Base-by-base conservation (phyloP, 805 yeast species). In the Kodamaea leandrae region DNA sequence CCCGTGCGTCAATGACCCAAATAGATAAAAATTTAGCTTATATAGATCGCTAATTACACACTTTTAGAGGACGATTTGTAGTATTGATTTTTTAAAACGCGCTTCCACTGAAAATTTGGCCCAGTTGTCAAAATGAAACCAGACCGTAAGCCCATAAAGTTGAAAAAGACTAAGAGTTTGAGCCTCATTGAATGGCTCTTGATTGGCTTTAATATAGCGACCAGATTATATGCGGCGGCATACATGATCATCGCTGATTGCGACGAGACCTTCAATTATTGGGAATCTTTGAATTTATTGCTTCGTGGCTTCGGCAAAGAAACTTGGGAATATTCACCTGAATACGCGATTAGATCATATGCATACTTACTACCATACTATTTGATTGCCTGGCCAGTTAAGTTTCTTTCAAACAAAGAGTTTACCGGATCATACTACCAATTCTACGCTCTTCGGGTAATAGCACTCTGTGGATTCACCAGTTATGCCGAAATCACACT, bases 241-340 rank as follows among this genome's bases (percentile, higher is more conserved):
- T 66, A 65, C 52, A 79, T 86, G 58, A 80, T 88, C 26, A 83
- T 91, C 19, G 78, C 93, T 2, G 98, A 90, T 53, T 90, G 97
- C 58, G 97, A 91, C 60, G 98, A 91, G 60, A 77, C 82, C 0
- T 91, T 78, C 74, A 91, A 91, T 57, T 91, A 86, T 63, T 89
- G 96, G 91, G 98, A 91, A 49, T 96, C 98, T 1, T 66, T 91
- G 43, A 90, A 91, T 57, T 71, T 83, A 38, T 50, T 90, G 25
- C 61, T 83, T 1, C 74, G 96, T 49, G 84, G 83, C 2, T 87
- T 88, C 59, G 98, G 97, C 2, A 85, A 89, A 52, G 89, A 89
- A 60, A 90, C 97, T 0, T 90, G 97, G 97, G 97, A 90, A 57
- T 91, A 90, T 59, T 86, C 96, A 0, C 96, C 97, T 0, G 84